Conservation (phyloP, 2,329 filamentous ascomycete genomes). For the Penicillium paneum region DNA sequence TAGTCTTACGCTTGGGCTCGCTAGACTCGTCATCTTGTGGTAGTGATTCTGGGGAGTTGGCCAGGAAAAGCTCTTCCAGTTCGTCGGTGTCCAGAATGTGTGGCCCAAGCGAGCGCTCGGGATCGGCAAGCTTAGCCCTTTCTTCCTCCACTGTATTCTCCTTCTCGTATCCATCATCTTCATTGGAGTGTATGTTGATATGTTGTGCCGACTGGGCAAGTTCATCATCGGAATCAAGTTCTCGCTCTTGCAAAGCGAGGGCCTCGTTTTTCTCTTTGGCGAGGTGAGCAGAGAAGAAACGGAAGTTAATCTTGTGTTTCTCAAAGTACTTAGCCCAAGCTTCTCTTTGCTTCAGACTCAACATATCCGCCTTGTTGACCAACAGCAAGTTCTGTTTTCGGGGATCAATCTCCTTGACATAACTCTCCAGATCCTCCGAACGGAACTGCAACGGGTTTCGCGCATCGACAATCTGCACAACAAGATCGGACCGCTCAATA, state of each 20-base stretch:
- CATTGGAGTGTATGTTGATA: slow-evolving; percentile 39
- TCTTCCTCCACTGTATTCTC: slow-evolving; percentile 22
- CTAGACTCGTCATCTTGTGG: slow-evolving; percentile 46
- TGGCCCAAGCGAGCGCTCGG: slow-evolving; percentile 51
- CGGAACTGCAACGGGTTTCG: slow-evolving; percentile 91
- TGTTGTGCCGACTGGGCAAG: slow-evolving; percentile 48
- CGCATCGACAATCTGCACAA: slow-evolving; percentile 98
- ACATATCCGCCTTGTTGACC: slow-evolving; percentile 99
- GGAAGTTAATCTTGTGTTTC: slow-evolving; percentile 77
- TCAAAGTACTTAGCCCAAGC: slow-evolving; percentile 86
- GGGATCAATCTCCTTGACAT: slow-evolving; percentile 87
- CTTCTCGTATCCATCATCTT: slow-evolving; percentile 30
- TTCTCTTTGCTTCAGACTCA: slow-evolving; percentile 78
- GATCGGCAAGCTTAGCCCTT: slow-evolving; percentile 20
- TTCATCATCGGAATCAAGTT: slow-evolving; percentile 38
- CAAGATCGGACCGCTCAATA: slow-evolving; percentile 89
- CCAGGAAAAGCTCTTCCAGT: slow-evolving; percentile 80
- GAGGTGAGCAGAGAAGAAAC: slow-evolving; percentile 91
- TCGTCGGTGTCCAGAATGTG: slow-evolving; percentile 90
- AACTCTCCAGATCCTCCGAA: slow-evolving; percentile 86
- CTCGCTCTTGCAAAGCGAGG: slow-evolving; percentile 51
- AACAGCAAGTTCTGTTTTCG: slow-evolving; percentile 87
- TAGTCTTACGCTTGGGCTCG: slow-evolving; percentile 61
- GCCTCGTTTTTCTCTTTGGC: slow-evolving; percentile 86
- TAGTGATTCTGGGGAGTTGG: slow-evolving; percentile 62